These are phyloP conservation scores for Phytophthora colocasiae DNA, from an alignment of 352 stramenopile genomes.

Conservation along the genomic window DNA sequence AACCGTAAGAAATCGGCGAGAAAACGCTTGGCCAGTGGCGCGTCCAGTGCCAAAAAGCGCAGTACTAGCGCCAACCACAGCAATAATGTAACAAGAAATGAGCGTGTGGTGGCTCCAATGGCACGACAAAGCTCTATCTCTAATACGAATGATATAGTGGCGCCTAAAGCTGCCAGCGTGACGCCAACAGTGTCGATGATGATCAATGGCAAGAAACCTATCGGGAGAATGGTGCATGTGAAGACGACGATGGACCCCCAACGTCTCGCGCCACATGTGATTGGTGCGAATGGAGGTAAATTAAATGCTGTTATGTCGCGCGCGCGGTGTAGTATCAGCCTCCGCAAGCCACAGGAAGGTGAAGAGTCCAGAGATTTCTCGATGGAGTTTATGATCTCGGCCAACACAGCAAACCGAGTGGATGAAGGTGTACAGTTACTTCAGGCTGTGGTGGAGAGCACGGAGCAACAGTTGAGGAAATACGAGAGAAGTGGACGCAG, in stretches of 20 bases:
- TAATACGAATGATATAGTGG: background rate
- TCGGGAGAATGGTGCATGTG: conserved; percentile 45
- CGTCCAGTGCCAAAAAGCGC: conserved; percentile 20
- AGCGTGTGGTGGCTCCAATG: background rate
- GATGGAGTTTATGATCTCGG: conserved; percentile 67
- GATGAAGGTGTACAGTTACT: conserved; percentile 44
- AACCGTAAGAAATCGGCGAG: conserved; percentile 30
- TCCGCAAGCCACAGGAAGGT: conserved; percentile 35
- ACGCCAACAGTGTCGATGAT: conserved; percentile 17
- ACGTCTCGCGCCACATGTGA: conserved; percentile 53
- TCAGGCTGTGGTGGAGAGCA: conserved; percentile 45
- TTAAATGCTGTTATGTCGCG: conserved; percentile 69
- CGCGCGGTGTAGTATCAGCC: conserved; percentile 60
- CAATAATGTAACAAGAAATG: conserved; percentile 5
- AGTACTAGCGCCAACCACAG: background rate
- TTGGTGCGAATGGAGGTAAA: conserved; percentile 53
- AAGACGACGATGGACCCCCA: conserved; percentile 51
- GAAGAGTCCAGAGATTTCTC: conserved; percentile 19
- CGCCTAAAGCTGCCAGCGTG: background rate
- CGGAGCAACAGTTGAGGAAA: conserved; percentile 45
- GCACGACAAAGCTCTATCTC: conserved; percentile 10
- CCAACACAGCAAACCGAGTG: conserved; percentile 56
- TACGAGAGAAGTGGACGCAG: conserved; percentile 2
- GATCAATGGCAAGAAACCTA: conserved; percentile 26
- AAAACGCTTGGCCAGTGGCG: conserved; percentile 25